These are phyloP conservation scores for Epicoccum nigrum DNA, from an alignment of 2,329 filamentous ascomycete species.

Conservation along the genomic window DNA sequence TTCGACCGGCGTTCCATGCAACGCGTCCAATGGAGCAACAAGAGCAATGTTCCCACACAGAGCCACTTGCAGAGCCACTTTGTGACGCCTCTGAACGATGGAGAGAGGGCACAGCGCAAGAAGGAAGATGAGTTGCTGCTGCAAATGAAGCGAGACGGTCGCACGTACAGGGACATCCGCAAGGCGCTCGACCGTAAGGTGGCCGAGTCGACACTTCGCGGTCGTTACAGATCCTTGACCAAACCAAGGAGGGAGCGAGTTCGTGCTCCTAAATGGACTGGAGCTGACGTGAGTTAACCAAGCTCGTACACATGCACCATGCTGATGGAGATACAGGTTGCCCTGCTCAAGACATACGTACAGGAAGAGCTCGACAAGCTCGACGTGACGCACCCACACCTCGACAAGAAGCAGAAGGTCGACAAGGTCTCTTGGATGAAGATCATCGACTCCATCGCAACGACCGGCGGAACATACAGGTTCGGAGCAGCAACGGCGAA, in stretches of 20 bases:
- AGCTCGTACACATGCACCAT: background rate
- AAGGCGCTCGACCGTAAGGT: slow-evolving; percentile 62
- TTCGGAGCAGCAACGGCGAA: slow-evolving; percentile 68
- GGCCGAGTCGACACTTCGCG: slow-evolving; percentile 75
- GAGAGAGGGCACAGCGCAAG: slow-evolving; percentile 14
- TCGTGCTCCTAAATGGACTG: slow-evolving; percentile 69
- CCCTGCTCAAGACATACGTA: slow-evolving; percentile 33
- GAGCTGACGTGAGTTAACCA: slow-evolving; percentile 64
- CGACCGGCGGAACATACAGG: slow-evolving; percentile 61
- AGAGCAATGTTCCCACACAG: slow-evolving; percentile 1
- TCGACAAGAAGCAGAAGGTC: slow-evolving; percentile 24
- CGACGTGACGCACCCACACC: slow-evolving; percentile 12
- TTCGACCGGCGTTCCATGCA: background rate
- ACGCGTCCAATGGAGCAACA: slow-evolving; percentile 14
- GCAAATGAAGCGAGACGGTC: slow-evolving; percentile 59
- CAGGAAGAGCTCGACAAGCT: slow-evolving; percentile 28
- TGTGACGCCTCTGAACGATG: slow-evolving; percentile 1
- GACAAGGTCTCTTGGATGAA: slow-evolving; percentile 64
- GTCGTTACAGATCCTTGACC: slow-evolving; percentile 68
- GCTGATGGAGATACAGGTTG: slow-evolving; percentile 30
- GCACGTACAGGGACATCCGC: slow-evolving; percentile 71
- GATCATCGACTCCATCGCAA: slow-evolving; percentile 60
- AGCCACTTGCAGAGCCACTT: slow-evolving; percentile 10
- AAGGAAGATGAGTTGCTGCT: slow-evolving; percentile 53
- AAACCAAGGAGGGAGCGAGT: slow-evolving; percentile 68